These are phyloP conservation scores for Phyllosticta citrichinensis DNA, from an alignment of 2,329 filamentous ascomycete genomes.

Conservation along the genomic window DNA sequence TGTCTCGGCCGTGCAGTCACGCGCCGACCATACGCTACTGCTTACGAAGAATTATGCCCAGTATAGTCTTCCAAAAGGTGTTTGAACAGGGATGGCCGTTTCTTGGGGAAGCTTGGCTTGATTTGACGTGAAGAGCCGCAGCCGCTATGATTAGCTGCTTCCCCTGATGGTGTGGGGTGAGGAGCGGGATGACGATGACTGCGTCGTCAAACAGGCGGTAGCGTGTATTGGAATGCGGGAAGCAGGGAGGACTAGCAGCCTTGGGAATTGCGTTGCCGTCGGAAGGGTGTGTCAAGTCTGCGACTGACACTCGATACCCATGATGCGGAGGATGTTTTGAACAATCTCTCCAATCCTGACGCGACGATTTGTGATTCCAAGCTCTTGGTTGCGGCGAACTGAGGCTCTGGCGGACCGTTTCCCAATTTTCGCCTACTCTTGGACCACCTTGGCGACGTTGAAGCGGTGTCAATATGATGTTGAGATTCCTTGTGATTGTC, in stretches of 20 bases:
- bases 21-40: background rate
- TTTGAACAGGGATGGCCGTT: background rate
- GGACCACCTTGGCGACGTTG: background rate
- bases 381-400: background rate
- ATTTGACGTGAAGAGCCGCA: background rate
- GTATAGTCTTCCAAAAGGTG: background rate
- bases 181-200: background rate
- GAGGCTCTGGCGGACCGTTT: background rate
- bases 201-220: background rate
- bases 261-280: constrained; percentile 5
- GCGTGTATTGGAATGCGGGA: background rate
- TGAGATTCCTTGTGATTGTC: background rate
- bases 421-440: background rate
- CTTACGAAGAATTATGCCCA: background rate
- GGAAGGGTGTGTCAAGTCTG: constrained; percentile 8
- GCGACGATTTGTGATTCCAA: background rate
- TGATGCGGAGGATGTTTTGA: background rate
- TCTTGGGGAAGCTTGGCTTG: background rate
- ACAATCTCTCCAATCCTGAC: background rate
- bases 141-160: background rate
- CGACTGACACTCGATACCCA: background rate
- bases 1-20: background rate
- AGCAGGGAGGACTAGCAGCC: background rate
- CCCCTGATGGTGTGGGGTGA: background rate
- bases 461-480: background rate